Evolutionary conservation across 176 grass and related monocot species (phyloP).

Genomic region (Ensete glaucum): DNA sequence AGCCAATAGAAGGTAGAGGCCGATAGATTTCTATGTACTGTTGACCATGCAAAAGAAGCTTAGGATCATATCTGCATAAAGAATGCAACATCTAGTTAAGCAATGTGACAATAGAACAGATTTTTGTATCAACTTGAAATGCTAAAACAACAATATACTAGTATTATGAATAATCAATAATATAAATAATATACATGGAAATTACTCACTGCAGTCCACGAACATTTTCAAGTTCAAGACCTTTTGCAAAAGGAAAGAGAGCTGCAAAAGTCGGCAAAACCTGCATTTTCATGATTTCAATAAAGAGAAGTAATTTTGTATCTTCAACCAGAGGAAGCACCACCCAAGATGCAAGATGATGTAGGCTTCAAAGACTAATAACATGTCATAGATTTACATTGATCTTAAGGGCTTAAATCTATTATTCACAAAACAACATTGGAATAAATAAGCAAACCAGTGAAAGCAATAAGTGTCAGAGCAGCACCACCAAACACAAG

Average conservation of each 20-base stretch:
- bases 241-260: slow-evolving; percentile 59
- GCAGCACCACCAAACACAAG: neutral
- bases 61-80: slow-evolving; percentile 54
- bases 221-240: slow-evolving; percentile 48
- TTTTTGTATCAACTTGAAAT: neutral
- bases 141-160: neutral
- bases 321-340: neutral
- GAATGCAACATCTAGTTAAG: neutral
- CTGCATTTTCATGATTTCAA: slow-evolving; percentile 33
- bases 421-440: neutral
- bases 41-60: slow-evolving; percentile 82
- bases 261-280: slow-evolving; percentile 78
- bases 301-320: slow-evolving; percentile 10
- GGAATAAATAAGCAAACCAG: neutral
- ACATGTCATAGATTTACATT: neutral
- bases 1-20: slow-evolving; percentile 54
- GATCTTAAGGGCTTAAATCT: neutral
- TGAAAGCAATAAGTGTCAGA: neutral
- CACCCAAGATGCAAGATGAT: neutral
- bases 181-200: neutral
- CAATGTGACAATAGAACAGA: no score
- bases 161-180: neutral
- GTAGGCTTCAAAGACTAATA: neutral
- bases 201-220: slow-evolving; percentile 73
- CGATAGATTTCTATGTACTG: slow-evolving; percentile 91